Evolutionary conservation across 768 basidiomycete genomes (phyloP).

Genomic region (Cantharellus cinnabarinus): DNA sequence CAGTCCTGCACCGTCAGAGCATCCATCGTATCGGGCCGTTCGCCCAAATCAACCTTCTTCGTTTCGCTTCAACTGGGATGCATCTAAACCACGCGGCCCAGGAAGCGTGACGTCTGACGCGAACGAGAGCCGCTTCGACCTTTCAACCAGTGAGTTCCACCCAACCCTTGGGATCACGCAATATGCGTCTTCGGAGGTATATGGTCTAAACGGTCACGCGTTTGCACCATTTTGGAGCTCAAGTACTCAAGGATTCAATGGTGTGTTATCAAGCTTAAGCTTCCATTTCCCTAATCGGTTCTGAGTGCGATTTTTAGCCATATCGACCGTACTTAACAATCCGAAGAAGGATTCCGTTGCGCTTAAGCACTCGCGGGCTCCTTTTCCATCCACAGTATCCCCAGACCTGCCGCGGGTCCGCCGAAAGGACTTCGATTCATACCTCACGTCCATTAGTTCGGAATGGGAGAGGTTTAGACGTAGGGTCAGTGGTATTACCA

Average conservation of each 20-base stretch:
- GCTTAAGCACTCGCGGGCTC: slow-evolving; percentile 61
- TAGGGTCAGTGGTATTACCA: too few species aligned
- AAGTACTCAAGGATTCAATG: slow-evolving; percentile 62
- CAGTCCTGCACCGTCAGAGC: not conserved
- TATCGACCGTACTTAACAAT: slow-evolving; percentile 83
- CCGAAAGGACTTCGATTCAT: slow-evolving; percentile 68
- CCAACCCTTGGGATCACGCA: not conserved
- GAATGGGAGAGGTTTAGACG: slow-evolving; percentile 62
- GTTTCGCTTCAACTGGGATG: not conserved
- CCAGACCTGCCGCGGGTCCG: slow-evolving; percentile 64
- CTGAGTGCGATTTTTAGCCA: slow-evolving; percentile 32
- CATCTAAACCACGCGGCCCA: not conserved
- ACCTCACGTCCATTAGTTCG: slow-evolving; percentile 45
- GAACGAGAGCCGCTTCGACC: slow-evolving; percentile 1
- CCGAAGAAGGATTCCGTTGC: slow-evolving; percentile 71
- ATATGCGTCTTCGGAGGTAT: not conserved
- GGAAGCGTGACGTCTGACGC: not conserved
- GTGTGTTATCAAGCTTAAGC: slow-evolving; percentile 26
- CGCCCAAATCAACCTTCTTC: not conserved
- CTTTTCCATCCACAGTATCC: slow-evolving; percentile 47
- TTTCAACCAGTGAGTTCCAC: not conserved
- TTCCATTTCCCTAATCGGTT: slow-evolving; percentile 1
- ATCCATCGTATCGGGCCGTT: not conserved
- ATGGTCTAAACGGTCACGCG: not conserved
- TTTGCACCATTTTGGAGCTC: slow-evolving; percentile 9